phyloP scores from a whole-genome alignment of 2,329 filamentous ascomycete genomes.

The Phialocephala sp. region DNA sequence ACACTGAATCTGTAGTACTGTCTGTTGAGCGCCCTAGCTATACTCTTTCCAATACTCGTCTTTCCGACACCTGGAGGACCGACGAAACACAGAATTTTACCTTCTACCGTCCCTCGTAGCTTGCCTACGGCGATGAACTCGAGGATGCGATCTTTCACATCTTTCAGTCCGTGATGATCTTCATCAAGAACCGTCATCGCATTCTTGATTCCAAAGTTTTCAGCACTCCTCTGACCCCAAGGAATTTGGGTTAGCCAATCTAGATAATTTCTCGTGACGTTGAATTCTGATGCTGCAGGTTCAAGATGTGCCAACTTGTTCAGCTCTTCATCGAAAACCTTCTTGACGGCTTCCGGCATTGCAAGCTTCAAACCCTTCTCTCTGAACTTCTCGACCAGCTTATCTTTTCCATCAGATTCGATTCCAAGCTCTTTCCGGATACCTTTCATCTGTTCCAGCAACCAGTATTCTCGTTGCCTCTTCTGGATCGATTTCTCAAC shows the following conservation, averaged over 20 bases:
- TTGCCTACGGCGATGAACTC: constrained; percentile 99
- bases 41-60: constrained; percentile 98
- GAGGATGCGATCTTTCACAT: constrained; percentile 97
- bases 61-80: constrained; percentile 97
- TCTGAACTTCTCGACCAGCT: constrained; percentile 95
- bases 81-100: constrained; percentile 97
- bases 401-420: constrained; percentile 97
- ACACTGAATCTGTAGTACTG: constrained; percentile 99
- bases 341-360: constrained; percentile 96
- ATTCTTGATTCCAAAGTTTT: constrained; percentile 95
- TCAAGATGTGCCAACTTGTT: constrained; percentile 97
- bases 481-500: constrained; percentile 98
- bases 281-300: constrained; percentile 95
- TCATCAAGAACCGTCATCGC: constrained; percentile 91
- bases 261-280: constrained; percentile 96
- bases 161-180: constrained; percentile 95
- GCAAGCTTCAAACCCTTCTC: constrained; percentile 92
- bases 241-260: constrained; percentile 99
- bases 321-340: constrained; percentile 97
- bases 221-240: constrained; percentile 92
- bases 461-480: constrained; percentile 95
- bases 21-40: constrained; percentile 89
- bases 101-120: constrained; percentile 93
- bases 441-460: constrained; percentile 99
- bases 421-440: constrained; percentile 95